Base-by-base conservation (phyloP, 1,284 basidiomycete genomes). In the Cerioporus squamosus region DNA sequence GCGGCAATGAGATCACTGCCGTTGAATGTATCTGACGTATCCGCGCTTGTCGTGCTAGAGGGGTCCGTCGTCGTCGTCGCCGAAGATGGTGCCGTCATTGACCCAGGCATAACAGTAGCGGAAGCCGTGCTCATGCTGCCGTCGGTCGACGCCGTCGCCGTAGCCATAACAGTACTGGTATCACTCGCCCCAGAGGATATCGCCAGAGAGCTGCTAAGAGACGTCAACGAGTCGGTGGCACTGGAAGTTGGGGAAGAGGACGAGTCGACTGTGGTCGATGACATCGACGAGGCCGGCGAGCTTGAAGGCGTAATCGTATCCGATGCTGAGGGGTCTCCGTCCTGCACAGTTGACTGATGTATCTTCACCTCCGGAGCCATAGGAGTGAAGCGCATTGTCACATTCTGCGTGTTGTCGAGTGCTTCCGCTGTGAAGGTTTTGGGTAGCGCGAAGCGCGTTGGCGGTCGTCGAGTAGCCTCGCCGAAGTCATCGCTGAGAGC, bases 341-440 rank as follows among this genome's bases (percentile, higher is more conserved):
- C 33, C 33, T 36, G 33, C 14, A 45, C 36, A 44, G 26, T 22
- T 5, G 26, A 36, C 40, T 8, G n/a, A 2, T 42, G 47, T 26
- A 55, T 40, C n/a, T 69, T 62, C 8, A 77, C 69, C 45, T 74
- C 71, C 14, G 75, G 72, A 6, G 66, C 62, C 8, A 66, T 65
- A 9, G 81, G 76, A 2, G 72, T 74, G 65, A 84, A 85, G 14
- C 79, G 68, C 12, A 85, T 73, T 1, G 77, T 78, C 20, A 84
- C 81, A 50, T 77, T 79, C 61, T 72, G 74, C 26, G 76, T 69
- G 26, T 42, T 53, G 1, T 69, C 54, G 18, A 50, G 42, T 1
- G 50, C 47, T 20, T 62, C 61, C 10, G 61, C 62, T 18, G 61
- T 47, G 43, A 64, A 66, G 12, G 57, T 44, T 24, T 68, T 58